These are phyloP conservation scores for Oenanthe sinensis DNA, from an alignment of 129 eudicot genomes.

Conservation along the genomic window DNA sequence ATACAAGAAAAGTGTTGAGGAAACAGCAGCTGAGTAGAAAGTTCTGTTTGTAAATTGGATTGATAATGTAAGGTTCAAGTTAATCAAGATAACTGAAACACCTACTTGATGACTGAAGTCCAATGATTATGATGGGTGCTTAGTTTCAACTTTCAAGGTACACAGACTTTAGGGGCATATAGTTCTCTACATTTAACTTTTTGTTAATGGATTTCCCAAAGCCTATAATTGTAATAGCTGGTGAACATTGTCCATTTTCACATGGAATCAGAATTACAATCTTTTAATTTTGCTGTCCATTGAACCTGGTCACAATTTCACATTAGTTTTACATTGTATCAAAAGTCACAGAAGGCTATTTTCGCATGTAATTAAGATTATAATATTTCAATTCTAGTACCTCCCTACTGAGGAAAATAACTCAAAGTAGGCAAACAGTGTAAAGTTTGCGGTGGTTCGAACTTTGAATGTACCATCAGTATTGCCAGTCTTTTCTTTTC, in stretches of 20 bases:
- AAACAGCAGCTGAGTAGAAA: constrained; percentile 47
- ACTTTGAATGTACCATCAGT: background rate
- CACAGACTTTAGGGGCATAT: constrained; percentile 3
- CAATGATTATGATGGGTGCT: background rate
- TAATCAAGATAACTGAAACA: constrained; percentile 6
- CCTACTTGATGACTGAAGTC: constrained; percentile 1
- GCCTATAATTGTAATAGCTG: background rate
- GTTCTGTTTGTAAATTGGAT: constrained; percentile 11
- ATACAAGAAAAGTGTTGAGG: constrained; percentile 74
- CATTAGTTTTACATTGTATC: background rate
- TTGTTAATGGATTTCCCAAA: background rate
- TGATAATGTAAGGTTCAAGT: background rate
- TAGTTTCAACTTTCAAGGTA: background rate
- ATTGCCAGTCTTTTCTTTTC: no score
- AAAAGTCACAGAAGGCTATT: background rate
- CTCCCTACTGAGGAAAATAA: background rate
- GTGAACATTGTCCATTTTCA: background rate
- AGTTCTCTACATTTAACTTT: constrained; percentile 3
- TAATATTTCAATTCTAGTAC: background rate
- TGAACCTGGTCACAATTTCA: background rate
- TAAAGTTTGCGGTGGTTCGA: background rate
- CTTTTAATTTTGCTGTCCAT: background rate
- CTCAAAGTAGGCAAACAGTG: background rate
- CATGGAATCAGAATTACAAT: background rate
- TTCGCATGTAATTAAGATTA: background rate